Conservation (phyloP, 1,284 basidiomycete species). For the Ceratobasidium sp. region DNA sequence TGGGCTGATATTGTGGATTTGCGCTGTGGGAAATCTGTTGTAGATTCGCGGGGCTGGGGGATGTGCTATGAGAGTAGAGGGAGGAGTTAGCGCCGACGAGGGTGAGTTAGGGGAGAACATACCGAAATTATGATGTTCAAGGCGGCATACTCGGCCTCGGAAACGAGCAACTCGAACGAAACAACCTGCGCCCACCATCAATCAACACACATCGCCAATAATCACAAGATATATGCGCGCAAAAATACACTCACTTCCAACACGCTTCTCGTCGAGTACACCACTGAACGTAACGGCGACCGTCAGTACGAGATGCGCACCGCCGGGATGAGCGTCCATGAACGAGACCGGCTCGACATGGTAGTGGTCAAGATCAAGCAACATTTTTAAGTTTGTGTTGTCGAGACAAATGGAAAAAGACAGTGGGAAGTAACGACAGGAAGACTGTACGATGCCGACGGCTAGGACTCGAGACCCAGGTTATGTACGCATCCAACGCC, state of each 20-base stretch:
- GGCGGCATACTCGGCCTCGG: constrained; percentile 25
- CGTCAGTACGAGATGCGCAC: constrained; percentile 35
- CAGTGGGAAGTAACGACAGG: neutral
- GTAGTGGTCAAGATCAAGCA: constrained; percentile 1
- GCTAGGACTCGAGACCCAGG: neutral
- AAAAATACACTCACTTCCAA: neutral
- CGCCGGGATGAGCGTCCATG: constrained; percentile 39
- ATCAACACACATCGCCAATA: too few relatives aligned
- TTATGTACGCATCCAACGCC: constrained; percentile 11
- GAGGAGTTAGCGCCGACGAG: neutral
- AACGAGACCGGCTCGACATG: constrained; percentile 27
- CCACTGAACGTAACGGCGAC: constrained; percentile 36
- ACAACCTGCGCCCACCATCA: neutral
- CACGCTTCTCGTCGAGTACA: neutral
- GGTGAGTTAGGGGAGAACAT: neutral
- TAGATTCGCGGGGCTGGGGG: neutral
- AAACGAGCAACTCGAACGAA: constrained; percentile 17
- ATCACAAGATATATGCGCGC: too few relatives aligned
- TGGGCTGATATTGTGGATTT: constrained; percentile 31
- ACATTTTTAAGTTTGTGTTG: neutral
- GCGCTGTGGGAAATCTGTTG: neutral
- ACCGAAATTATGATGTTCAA: constrained; percentile 14
- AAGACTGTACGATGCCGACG: neutral
- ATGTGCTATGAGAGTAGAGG: neutral
- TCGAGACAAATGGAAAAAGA: neutral